Base-by-base conservation (phyloP, 2,329 filamentous ascomycete genomes). In the Sporothrix luriei region DNA sequence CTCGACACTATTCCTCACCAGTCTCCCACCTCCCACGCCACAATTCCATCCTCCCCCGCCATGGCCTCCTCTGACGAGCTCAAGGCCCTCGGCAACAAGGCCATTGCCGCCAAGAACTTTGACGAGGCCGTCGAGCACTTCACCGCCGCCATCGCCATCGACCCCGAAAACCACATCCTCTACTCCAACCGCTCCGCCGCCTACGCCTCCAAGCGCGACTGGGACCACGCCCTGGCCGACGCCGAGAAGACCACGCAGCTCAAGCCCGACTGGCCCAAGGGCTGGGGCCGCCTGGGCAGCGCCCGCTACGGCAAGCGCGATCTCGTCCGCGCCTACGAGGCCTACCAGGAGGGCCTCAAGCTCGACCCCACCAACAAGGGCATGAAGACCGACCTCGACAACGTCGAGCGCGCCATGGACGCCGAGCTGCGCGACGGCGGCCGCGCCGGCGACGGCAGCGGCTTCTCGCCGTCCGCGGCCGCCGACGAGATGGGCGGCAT, bases 221-320 rank as follows among this genome's bases (percentile, higher is more conserved):
- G 91, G 85, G 84, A 91, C 73, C 87, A 90, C 74, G 95, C 95
- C 24, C 83, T 98, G 33, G 85, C 91, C 73, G 95, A 99, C 84
- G 95, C 95, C 70, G 90, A 90, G 78, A 97, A 97, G 86, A 95
- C 93, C 3, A 96, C 91, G 69, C 88, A 97, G 81, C 84, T 99
- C 79, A 98, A 99, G 85, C 91, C 94, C 14, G 95, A 98, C 84
- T 99, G 95, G 95, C 89, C 93, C 71, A 98, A 98, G 83, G 95
- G 95, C 74, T 97, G 93, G 91, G 90, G 91, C 71, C 90, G 95
- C 72, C 97, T 97, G 80, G 95, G 94, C 74, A 90, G 93, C 73
- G 95, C 95, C 69, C 85, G 94, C 46, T 95, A 97, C 79, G 95
- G 95, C 59, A 84, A 90, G 71, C 92, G 94, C 66, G 93, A 99